Percentiles rank a stretch among this genome's conserved stretches.
phyloP scores from a whole-genome alignment of 805 yeast species.

The Lachancea sp. region DNA sequence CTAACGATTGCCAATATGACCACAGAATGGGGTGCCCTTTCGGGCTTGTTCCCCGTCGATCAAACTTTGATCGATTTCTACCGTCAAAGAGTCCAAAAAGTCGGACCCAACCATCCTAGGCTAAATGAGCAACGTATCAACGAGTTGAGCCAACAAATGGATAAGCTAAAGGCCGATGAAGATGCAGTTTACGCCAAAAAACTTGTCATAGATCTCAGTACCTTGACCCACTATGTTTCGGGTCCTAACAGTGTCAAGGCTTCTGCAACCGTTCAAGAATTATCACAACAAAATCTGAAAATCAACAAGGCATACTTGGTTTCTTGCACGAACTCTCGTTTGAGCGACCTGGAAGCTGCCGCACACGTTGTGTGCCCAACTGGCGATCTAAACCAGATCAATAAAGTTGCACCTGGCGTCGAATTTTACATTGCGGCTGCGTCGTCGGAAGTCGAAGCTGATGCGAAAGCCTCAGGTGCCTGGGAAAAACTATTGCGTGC shows the following conservation, averaged over 20 bases:
- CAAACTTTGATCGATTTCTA: constrained; percentile 72
- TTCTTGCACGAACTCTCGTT: constrained; percentile 94
- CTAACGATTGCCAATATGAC: constrained; percentile 96
- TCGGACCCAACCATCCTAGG: constrained; percentile 74
- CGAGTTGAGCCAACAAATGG: constrained; percentile 19
- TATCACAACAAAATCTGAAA: constrained; percentile 64
- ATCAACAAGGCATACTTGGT: constrained; percentile 94
- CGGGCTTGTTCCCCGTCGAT: constrained; percentile 97
- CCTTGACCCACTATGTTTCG: constrained; percentile 81
- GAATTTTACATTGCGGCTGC: constrained; percentile 98
- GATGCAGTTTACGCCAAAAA: constrained; percentile 89
- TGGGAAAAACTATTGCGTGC: constrained; percentile 88
- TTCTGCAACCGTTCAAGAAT: constrained; percentile 67
- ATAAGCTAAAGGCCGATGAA: constrained; percentile 45
- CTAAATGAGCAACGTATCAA: constrained; percentile 57
- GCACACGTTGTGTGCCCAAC: constrained; percentile 66
- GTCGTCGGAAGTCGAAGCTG: constrained; percentile 83
- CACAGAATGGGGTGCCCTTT: constrained; percentile 97
- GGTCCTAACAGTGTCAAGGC: constrained; percentile 98
- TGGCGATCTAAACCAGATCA: constrained; percentile 29
- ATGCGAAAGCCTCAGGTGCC: constrained; percentile 86
- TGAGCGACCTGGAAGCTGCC: constrained; percentile 90
- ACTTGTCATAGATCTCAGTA: constrained; percentile 67
- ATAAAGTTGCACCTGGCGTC: constrained; percentile 79
- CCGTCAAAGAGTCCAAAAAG: constrained; percentile 44